These are phyloP conservation scores for Skeletonema potamos DNA, from an alignment of 108 stramenopile species.

Conservation along the genomic window DNA sequence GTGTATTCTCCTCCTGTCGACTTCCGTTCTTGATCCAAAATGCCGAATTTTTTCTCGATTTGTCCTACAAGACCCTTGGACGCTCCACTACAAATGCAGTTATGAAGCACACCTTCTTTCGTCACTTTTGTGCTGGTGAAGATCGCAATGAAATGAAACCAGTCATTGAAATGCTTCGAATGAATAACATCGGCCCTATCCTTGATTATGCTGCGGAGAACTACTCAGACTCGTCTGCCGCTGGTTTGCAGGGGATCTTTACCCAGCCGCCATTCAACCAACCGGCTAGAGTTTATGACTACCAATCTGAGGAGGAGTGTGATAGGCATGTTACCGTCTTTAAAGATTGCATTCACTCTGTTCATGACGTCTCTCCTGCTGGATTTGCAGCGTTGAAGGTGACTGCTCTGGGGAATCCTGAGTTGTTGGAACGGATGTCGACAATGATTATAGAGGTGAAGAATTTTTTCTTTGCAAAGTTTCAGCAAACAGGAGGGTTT, in stretches of 20 bases:
- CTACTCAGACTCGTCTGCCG: conserved; percentile 1
- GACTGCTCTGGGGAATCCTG: conserved; percentile 93
- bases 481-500: conserved; percentile 67
- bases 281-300: conserved; percentile 71
- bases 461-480: conserved; percentile 66
- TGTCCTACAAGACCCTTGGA: conserved; percentile 49
- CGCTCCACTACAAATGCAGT: conserved; percentile 53
- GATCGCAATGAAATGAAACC: conserved; percentile 65
- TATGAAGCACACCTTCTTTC: conserved; percentile 84
- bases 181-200: conserved; percentile 75
- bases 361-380: conserved; percentile 57
- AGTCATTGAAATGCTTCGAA: conserved; percentile 55
- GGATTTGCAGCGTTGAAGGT: conserved; percentile 95
- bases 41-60: conserved; percentile 56
- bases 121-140: conserved; percentile 96
- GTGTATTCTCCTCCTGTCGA: conserved; percentile 64
- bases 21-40: conserved; percentile 61
- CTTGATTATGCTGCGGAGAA: conserved; percentile 97
- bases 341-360: conserved; percentile 80
- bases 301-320: conserved; percentile 82
- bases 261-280: conserved; percentile 45
- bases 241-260: conserved; percentile 6
- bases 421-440: conserved; percentile 85
- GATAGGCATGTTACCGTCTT: conserved; percentile 79
- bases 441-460: conserved; percentile 69